These are phyloP conservation scores for Conringia planisiliqua DNA, from an alignment of 345 rosid genomes.

Conservation along the genomic window DNA sequence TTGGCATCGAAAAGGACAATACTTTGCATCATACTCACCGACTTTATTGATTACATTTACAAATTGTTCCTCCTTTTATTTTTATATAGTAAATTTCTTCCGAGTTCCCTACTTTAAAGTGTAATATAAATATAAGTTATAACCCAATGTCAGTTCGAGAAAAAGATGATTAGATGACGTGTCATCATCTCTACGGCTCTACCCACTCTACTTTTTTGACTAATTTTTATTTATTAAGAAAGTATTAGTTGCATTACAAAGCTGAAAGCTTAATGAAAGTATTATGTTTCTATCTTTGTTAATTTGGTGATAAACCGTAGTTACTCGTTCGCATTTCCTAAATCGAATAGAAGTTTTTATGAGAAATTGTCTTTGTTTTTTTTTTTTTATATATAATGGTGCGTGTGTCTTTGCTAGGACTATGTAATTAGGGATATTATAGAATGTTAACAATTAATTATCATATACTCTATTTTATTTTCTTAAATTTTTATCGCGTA, in stretches of 20 bases:
- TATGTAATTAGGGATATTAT: neutral
- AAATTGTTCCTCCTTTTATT: neutral
- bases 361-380: neutral
- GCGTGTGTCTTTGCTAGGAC: neutral
- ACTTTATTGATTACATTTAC: slow-evolving; percentile 20
- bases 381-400: neutral
- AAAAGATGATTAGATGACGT: slow-evolving; percentile 11
- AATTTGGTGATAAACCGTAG: neutral
- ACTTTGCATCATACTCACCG: slow-evolving; percentile 36
- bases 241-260: neutral
- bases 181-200: slow-evolving; percentile 2
- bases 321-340: neutral
- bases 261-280: neutral
- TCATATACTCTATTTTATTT: neutral
- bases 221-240: neutral
- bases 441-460: neutral
- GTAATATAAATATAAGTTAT: neutral
- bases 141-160: slow-evolving; percentile 18
- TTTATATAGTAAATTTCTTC: neutral
- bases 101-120: neutral
- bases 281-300: neutral
- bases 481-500: neutral
- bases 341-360: neutral
- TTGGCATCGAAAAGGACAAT: slow-evolving; percentile 35
- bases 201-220: neutral